Evolutionary conservation across 1,139 yeast genomes (phyloP), one percentile per base, ranked within the genome.

Genomic region (Yamadazyma sp.): DNA sequence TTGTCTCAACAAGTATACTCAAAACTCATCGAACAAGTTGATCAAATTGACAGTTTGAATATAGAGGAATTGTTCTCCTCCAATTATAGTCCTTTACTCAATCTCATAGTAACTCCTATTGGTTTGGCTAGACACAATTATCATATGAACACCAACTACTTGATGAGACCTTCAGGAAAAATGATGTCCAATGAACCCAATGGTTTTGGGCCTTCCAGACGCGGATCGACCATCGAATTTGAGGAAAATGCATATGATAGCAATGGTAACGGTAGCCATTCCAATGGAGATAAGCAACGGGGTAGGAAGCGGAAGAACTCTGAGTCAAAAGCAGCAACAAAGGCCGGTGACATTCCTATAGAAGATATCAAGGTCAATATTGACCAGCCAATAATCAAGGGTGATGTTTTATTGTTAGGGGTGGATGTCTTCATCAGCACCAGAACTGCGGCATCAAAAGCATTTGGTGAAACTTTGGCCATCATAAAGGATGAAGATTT

Each of bases 101-200:
- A 82, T 10, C 69, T 94, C 35, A 59, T 89, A 35, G 83, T 87
- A 84, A 92, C 98, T 0, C 98, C 98, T 4, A 85, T 94, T 46
- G 98, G 99, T 45, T 81, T 89, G 40, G 87, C 96, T 2, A 81
- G 98, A 48, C 87, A 85, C 58, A 86, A 84, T 51, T 92, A 87
- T 61, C 79, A 81, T 34, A 87, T 94, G 96, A 83, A 87, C 51
- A 71, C 88, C 0, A 66, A 73, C 15, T 72, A 82, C 38, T 77
- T 92, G 33, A 69, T 92, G 58, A 79, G 88, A 48, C 95, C 98
- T 1, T 86, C 96, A 4, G 95, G 94, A 1, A 73, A 69, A 31
- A 64, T 73, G 17, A 64, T 79, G 29, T 18, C 35, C 14, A 67
- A 69, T 35, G 51, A 48, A 5, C 22, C 22, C 22, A 20, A 20